A percentile compares a stretch with the other conserved stretches of the same genome.
These are phyloP conservation scores for Sphagnum fallax DNA, from an alignment of 228 moss, liverwort and hornwort species.

Conservation along the genomic window DNA sequence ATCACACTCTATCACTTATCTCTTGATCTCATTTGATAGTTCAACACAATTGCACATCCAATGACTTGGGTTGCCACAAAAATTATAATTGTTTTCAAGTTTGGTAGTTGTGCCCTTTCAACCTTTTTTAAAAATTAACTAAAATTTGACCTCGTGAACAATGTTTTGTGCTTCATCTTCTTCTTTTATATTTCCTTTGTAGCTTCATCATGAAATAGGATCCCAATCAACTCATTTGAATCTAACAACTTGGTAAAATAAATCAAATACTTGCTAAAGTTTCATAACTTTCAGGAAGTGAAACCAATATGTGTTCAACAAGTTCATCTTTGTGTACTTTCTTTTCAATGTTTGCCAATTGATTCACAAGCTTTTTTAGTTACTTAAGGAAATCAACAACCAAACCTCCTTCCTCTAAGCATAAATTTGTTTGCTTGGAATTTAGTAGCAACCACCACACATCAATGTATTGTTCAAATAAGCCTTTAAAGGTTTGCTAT, in stretches of 20 bases:
- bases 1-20: too few relatives aligned
- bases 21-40: too few relatives aligned
- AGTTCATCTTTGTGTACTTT: not conserved
- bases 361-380: not conserved
- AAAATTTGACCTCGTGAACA: too few relatives aligned
- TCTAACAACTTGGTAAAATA: not conserved
- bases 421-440: not conserved
- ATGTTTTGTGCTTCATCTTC: too few relatives aligned
- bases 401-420: not conserved
- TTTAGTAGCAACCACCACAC: not conserved
- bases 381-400: not conserved
- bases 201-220: not conserved
- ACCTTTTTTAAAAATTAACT: too few relatives aligned
- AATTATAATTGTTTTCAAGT: too few relatives aligned
- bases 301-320: not conserved
- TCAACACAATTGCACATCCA: too few relatives aligned
- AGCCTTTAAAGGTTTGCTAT: not conserved
- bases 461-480: not conserved
- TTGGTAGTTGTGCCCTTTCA: too few relatives aligned
- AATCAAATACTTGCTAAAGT: not conserved
- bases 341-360: not conserved
- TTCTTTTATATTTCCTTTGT: not conserved
- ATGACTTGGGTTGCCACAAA: too few relatives aligned
- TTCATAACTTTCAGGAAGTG: not conserved
- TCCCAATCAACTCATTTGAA: not conserved